phyloP scores from a whole-genome alignment of 1,284 basidiomycete genomes.

The Papiliotrema flavescens region DNA sequence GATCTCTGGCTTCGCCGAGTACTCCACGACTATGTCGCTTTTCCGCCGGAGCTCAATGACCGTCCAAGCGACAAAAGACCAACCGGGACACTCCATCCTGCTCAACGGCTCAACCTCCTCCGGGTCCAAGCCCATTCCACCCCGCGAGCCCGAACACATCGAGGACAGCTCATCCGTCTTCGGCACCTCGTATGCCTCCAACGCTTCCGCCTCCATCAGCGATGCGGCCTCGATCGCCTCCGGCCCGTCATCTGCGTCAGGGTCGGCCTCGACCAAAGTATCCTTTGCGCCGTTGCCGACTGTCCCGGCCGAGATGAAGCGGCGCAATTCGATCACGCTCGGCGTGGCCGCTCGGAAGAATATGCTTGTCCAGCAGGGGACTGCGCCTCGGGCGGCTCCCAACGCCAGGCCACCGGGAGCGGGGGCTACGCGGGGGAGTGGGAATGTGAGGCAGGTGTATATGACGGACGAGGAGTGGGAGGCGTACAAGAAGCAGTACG shows the following conservation, averaged over 20 bases:
- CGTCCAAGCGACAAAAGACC: background rate
- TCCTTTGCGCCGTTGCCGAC: constrained; percentile 35
- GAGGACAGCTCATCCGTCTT: background rate
- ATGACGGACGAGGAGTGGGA: constrained; percentile 48
- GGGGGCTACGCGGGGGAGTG: background rate
- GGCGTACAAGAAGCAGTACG: constrained; percentile 36
- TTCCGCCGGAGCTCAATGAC: background rate
- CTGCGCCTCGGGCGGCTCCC: constrained; percentile 1
- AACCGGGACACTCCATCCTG: constrained; percentile 1
- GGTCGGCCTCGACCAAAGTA: constrained; percentile 13
- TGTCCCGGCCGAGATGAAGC: constrained; percentile 38
- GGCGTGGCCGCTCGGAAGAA: constrained; percentile 42
- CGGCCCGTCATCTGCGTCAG: background rate
- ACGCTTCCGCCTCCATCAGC: background rate
- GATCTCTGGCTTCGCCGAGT: no score
- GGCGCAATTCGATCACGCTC: constrained; percentile 43
- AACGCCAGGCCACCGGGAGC: background rate
- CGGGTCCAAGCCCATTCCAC: background rate
- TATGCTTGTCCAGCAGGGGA: constrained; percentile 35
- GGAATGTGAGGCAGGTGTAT: constrained; percentile 20
- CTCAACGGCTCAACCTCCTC: background rate
- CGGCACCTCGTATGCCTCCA: background rate
- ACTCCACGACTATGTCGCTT: background rate
- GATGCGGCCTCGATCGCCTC: constrained; percentile 4
- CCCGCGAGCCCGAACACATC: constrained; percentile 3